Evolutionary conservation across 768 basidiomycete species (phyloP), one percentile per base, ranked within the genome.

Genomic region (Panaeolus cyanescens): DNA sequence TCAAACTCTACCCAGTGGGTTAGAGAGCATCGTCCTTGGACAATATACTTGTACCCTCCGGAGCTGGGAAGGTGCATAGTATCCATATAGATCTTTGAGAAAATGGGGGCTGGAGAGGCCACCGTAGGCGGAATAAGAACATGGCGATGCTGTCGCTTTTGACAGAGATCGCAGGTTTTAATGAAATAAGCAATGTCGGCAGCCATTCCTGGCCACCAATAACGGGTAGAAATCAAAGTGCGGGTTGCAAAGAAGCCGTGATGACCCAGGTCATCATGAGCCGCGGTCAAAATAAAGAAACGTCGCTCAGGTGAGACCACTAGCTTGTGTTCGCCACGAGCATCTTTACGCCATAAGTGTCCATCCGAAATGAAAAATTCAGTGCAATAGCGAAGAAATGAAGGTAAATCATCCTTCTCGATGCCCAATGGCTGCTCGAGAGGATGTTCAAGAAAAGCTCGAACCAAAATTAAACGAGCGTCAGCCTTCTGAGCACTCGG

Each of bases 131-230:
- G 75, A 1, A 74, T 67, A 2, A 67, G 58, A 3, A 74, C 25
- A 22, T 70, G 56, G n/a, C 64, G 28, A 39, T 15, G n/a, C 8
- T 39, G 37, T 3, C 37, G 37, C 2, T 17, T 15, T 19, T 39
- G 37, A 7, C 37, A 39, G 0, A 39, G n/a, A 20, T 39, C 15
- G 7, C 37, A 39, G 1, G 37, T 6, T 62, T 62, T 39, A 32
- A 68, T 32, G 54, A 57, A 10, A 70, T 55, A 1, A 67, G 54
- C 56, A 77, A 74, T 59, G 73, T 77, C 5, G 66, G 39, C 50
- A 71, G 72, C 39, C 66, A 77, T 59, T 6, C 57, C n/a, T 0
- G 77, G 77, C 76, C 76, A 78, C 72, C 72, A 76, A 54, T 72
- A 72, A 0, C 67, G 55, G 17, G 68, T 66, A 1, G 22, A 17